Conservation (phyloP, 352 stramenopile genomes). For the Phytophthora cryptogea region DNA sequence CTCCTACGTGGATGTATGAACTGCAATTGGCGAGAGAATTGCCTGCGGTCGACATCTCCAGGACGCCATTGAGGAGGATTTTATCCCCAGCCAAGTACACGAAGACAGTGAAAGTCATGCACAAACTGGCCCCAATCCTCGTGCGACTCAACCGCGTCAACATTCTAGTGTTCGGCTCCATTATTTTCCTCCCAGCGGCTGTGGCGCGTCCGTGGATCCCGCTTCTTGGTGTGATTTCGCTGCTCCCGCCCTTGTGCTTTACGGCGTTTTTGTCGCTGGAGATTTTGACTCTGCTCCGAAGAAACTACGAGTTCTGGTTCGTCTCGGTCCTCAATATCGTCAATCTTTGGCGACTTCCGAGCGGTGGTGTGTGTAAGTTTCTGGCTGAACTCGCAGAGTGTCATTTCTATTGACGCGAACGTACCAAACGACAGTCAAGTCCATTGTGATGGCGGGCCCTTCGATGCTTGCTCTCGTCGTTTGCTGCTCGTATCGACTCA, state of each 20-base stretch:
- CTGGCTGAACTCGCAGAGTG: conserved; percentile 25
- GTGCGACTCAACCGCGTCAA: conserved; percentile 19
- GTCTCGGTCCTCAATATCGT: conserved; percentile 32
- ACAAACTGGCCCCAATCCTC: conserved; percentile 9
- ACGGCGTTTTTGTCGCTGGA: conserved; percentile 34
- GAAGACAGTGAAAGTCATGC: conserved; percentile 4
- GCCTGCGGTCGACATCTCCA: conserved; percentile 14
- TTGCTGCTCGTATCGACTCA: conserved; percentile 25
- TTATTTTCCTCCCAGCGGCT: conserved; percentile 15
- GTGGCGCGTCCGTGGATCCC: conserved; percentile 14
- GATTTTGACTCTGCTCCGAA: conserved; percentile 18
- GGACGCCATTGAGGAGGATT: conserved; percentile 13
- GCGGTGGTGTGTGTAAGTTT: conserved; percentile 26
- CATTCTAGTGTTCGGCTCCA: conserved; percentile 15
- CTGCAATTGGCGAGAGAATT: conserved; percentile 13
- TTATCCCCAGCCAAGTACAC: neutral
- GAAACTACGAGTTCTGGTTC: conserved; percentile 39
- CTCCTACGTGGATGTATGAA: conserved; percentile 13
- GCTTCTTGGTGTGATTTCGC: conserved; percentile 6
- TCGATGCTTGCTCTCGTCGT: conserved; percentile 31
- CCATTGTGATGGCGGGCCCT: conserved; percentile 29
- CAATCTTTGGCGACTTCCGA: conserved; percentile 37
- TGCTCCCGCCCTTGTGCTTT: conserved; percentile 13
- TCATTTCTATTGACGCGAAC: conserved; percentile 40
- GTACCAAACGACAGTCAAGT: conserved; percentile 20